Percentiles rank a stretch among this genome's conserved stretches.
Evolutionary conservation across 768 basidiomycete genomes (phyloP).

Genomic region (Imleria badia): DNA sequence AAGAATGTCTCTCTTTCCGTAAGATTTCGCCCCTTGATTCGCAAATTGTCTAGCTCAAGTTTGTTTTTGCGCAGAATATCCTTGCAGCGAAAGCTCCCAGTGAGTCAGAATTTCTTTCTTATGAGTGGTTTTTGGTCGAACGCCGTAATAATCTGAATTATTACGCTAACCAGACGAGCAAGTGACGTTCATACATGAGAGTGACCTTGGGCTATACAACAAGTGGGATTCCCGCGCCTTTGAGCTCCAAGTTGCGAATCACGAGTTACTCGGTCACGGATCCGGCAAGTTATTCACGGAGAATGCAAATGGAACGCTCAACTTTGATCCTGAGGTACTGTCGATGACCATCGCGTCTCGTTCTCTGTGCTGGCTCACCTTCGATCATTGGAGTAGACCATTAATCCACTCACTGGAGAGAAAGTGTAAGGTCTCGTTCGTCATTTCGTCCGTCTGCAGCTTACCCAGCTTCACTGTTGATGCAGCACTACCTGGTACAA

Average conservation of each 20-base stretch:
- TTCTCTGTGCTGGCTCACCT: background rate
- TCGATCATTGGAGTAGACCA: conserved; percentile 47
- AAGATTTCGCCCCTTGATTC: conserved; percentile 25
- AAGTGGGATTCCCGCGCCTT: conserved; percentile 78
- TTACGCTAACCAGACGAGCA: conserved; percentile 55
- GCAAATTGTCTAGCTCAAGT: background rate
- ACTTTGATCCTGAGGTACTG: conserved; percentile 74
- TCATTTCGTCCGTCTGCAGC: background rate
- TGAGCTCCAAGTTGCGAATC: conserved; percentile 88
- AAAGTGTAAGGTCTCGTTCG: conserved; percentile 50
- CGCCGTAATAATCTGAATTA: background rate
- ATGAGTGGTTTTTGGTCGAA: background rate
- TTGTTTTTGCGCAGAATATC: conserved; percentile 56
- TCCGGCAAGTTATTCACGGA: conserved; percentile 84
- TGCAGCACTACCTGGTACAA: conserved; percentile 82
- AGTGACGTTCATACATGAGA: conserved; percentile 79
- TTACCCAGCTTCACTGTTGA: background rate
- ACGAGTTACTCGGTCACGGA: conserved; percentile 85
- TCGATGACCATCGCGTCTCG: conserved; percentile 1
- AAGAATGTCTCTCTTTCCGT: conserved; percentile 87
- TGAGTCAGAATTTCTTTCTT: conserved; percentile 30
- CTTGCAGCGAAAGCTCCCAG: conserved; percentile 86
- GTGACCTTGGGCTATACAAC: conserved; percentile 72
- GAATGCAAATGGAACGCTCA: conserved; percentile 69
- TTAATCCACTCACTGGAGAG: conserved; percentile 79